A percentile compares a stretch with the other conserved stretches of the same genome.
Conservation (phyloP, 495 filamentous ascomycete genomes). For the Lineolata rhizophorae region DNA sequence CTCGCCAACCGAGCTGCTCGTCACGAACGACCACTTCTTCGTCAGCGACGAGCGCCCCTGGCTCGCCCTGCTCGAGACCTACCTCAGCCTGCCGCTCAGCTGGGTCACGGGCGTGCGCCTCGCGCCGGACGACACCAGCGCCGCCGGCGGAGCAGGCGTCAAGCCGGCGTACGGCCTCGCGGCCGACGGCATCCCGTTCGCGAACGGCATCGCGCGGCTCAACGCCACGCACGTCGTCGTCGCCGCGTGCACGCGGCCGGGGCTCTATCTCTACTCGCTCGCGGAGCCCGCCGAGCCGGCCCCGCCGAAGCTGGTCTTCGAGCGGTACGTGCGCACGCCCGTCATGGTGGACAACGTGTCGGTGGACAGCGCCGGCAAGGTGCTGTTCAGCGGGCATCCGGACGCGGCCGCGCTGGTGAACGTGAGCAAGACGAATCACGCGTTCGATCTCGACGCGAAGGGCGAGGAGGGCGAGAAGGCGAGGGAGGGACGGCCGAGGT, state of each 20-base stretch:
- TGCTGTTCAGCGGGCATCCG: constrained; percentile 24
- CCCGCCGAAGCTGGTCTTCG: constrained; percentile 1
- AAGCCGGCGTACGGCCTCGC: too few relatives aligned
- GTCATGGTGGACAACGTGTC: constrained; percentile 23
- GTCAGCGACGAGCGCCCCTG: constrained; percentile 4
- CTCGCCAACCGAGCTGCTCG: constrained; percentile 6
- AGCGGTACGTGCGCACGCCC: constrained; percentile 15
- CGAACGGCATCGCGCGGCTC: constrained; percentile 18
- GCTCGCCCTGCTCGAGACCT: constrained; percentile 17
- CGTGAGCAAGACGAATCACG: constrained; percentile 8
- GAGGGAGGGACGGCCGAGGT: constrained; percentile 10
- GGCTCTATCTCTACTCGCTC: constrained; percentile 18
- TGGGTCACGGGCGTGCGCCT: constrained; percentile 21
- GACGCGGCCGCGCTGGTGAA: constrained; percentile 14
- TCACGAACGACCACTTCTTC: constrained; percentile 16
- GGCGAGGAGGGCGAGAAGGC: constrained; percentile 10
- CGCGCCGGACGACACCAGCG: constrained; percentile 4
- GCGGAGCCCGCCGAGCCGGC: constrained; percentile 6
- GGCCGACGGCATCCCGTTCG: constrained; percentile 13
- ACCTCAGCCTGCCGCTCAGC: constrained; percentile 15
- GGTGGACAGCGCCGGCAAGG: constrained; percentile 16
- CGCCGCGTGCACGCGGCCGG: constrained; percentile 13
- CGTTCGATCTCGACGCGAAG: constrained; percentile 12
- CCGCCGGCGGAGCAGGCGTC: too few relatives aligned
- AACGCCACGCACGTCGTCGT: constrained; percentile 21